Evolutionary conservation across 345 rosid genomes (phyloP), one percentile per base, ranked within the genome.

Genomic region (Sisymbrium altissimum): DNA sequence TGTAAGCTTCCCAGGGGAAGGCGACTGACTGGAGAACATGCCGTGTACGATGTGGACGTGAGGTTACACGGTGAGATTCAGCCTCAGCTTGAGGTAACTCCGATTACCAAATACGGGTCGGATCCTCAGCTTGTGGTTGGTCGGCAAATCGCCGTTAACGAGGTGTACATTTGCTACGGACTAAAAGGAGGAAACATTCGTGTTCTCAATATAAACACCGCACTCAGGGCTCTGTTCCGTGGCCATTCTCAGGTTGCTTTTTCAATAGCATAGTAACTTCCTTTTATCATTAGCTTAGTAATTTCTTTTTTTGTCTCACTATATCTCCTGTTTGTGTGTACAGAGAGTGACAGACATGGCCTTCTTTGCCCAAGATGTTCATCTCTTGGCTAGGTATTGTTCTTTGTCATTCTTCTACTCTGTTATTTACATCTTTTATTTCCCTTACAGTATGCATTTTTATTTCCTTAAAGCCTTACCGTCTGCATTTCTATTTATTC

Each of bases 321-420:
- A 6, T 75, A 68, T 68, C 74, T 75, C n/a, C 44, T 38, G 9
- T 48, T n/a, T 64, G 25, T 68, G 45, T 59, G 17, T 41, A n/a
- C 86, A 95, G 99, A 84, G 89, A 74, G 89, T 92, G 41, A 83
- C 93, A 23, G 99, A 95, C 69, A 92, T 95, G 97, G 92, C 86
- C 57, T 95, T 95, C 84, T 95, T 88, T 59, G 97, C 93, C 3
- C 93, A 88, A 78, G 89, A 95, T 87, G 97, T 90, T 81, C 91
- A 95, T 81, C 86, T 92, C 70, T 78, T 95, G 81, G 99, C 97
- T 67, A 92, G 97, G 97, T 92, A 83, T 18, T 39, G 43, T 33
- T 67, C n/a, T 52, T 25, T 12, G 4, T 48, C 1, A 19, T 23
- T 5, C 32, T 53, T 65, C 33, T 41, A 44, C 70, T 30, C 41